Conservation (phyloP, 1,139 yeast genomes). For the Blastobotrys ciferrii region DNA sequence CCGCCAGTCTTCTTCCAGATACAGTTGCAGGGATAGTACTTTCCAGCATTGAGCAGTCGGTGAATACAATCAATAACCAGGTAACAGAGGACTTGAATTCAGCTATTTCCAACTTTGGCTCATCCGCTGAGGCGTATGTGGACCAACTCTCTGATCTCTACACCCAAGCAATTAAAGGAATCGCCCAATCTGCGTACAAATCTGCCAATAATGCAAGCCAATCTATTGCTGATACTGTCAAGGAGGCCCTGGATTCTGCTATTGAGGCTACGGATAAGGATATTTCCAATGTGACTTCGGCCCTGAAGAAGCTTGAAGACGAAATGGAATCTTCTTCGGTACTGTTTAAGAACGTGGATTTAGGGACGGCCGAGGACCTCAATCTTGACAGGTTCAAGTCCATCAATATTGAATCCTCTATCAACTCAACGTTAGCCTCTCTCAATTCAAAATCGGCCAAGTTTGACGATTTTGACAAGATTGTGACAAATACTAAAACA, state of each 20-base stretch:
- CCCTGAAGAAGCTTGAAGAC: slow-evolving; percentile 20
- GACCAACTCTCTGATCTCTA: slow-evolving; percentile 15
- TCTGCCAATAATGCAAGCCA: slow-evolving; percentile 18
- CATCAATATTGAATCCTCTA: slow-evolving; percentile 16
- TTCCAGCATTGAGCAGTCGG: neutral
- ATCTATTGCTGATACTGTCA: slow-evolving; percentile 14
- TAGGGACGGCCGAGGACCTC: slow-evolving; percentile 17
- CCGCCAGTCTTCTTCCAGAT: neutral
- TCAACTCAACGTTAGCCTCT: slow-evolving; percentile 10
- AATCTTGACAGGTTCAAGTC: slow-evolving; percentile 17
- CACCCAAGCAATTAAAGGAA: slow-evolving; percentile 5
- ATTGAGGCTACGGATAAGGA: slow-evolving; percentile 13
- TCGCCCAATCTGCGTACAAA: slow-evolving; percentile 12
- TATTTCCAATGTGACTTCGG: slow-evolving; percentile 17
- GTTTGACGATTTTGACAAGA: neutral
- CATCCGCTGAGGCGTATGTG: slow-evolving; percentile 14
- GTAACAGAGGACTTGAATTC: slow-evolving; percentile 21
- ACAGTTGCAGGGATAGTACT: neutral
- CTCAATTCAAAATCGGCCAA: slow-evolving; percentile 4
- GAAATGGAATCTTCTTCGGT: slow-evolving; percentile 17
- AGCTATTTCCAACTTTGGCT: slow-evolving; percentile 21
- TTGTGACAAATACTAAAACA: neutral
- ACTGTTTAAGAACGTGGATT: slow-evolving; percentile 19
- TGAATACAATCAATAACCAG: slow-evolving; percentile 16
- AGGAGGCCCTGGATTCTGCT: slow-evolving; percentile 11